Conservation (phyloP, 1,284 basidiomycete species). For the Pseudozyma sp. region DNA sequence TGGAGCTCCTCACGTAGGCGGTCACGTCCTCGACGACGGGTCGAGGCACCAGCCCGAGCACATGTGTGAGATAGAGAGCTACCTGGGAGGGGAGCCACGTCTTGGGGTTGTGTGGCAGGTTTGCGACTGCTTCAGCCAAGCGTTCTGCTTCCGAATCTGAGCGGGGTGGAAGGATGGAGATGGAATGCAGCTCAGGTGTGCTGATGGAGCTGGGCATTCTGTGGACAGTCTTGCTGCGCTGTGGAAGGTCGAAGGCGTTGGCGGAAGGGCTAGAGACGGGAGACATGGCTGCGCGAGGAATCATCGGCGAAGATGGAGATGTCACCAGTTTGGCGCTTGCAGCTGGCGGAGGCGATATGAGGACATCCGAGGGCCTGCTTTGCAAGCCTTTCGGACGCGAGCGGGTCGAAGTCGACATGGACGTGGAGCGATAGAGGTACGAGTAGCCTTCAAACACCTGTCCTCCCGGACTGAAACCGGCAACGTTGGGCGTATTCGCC, state of each 20-base stretch:
- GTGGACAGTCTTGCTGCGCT: slow-evolving; percentile 30
- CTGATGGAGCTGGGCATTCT: slow-evolving; percentile 31
- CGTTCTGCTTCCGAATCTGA: slow-evolving; percentile 32
- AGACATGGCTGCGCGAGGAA: slow-evolving; percentile 6
- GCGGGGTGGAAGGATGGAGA: slow-evolving; percentile 11
- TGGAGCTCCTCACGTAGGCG: slow-evolving; percentile 52
- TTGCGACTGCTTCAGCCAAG: slow-evolving; percentile 39
- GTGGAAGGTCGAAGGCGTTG: slow-evolving; percentile 16
- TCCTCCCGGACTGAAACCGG: slow-evolving; percentile 62
- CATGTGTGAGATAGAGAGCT: slow-evolving; percentile 60
- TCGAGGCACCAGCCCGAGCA: slow-evolving; percentile 58
- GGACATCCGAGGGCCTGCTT: slow-evolving; percentile 12
- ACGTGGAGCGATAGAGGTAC: slow-evolving; percentile 55
- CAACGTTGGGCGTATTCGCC: slow-evolving; percentile 24
- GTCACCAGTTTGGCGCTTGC: slow-evolving; percentile 5
- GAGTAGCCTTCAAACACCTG: slow-evolving; percentile 59
- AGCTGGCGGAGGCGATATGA: slow-evolving; percentile 8
- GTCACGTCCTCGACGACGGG: slow-evolving; percentile 62
- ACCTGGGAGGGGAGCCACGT: slow-evolving; percentile 61
- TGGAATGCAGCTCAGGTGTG: slow-evolving; percentile 17
- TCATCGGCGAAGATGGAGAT: slow-evolving; percentile 25
- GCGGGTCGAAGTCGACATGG: slow-evolving; percentile 57
- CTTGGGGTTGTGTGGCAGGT: slow-evolving; percentile 57
- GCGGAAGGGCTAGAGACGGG: slow-evolving; percentile 11
- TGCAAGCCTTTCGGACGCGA: slow-evolving; percentile 52